Base-by-base conservation (phyloP, 805 yeast species). In the Saccharomycopsis sp. region DNA sequence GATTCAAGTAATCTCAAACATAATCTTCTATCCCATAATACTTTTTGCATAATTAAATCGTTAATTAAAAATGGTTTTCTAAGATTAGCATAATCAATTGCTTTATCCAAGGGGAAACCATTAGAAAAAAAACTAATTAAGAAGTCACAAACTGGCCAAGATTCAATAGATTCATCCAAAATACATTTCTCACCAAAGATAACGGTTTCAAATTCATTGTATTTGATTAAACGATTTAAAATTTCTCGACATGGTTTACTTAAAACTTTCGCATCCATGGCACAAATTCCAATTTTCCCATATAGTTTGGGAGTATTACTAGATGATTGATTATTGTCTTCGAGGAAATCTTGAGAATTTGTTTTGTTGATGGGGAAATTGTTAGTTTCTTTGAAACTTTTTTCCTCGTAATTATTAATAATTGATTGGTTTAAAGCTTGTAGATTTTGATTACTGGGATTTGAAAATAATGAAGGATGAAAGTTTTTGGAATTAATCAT, bases 91-190 rank as follows among this genome's bases (percentile, higher is more conserved):
- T 92, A 92, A 18, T 78, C 70, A 44, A 92, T 89, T 2, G 98
- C 99, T 59, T 92, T 92, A 51, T 89, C 94, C 33, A 92, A 66
- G 0, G 99, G 99, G 62, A 92, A 92, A 0, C 99, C 99, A 23
- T 77, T 74, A n/a, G 95, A 83, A 59, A 92, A 92, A 60, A 92
- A 92, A 50, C 89, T 79, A 46, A 92, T 84, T 47, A 92, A 67
- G 54, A 86, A 92, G 58, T 92, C 99, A 64, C 98, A 92, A 28
- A 95, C 86, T 29, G 99, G 99, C 99, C 99, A 92, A 57, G 87
- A 86, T 62, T 92, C 97, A 44, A 92, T 74, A 13, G 72, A 64
- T 62, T 94, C 98, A 60, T 92, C 98, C 41, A 92, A 62, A 38
- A 92, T 89, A 19, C 87, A 96, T 60, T 92, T 92, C 59, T 92